Evolutionary conservation across 495 filamentous ascomycete genomes (phyloP), one percentile per base, ranked within the genome.

Genomic region (Articulospora tetracladia): DNA sequence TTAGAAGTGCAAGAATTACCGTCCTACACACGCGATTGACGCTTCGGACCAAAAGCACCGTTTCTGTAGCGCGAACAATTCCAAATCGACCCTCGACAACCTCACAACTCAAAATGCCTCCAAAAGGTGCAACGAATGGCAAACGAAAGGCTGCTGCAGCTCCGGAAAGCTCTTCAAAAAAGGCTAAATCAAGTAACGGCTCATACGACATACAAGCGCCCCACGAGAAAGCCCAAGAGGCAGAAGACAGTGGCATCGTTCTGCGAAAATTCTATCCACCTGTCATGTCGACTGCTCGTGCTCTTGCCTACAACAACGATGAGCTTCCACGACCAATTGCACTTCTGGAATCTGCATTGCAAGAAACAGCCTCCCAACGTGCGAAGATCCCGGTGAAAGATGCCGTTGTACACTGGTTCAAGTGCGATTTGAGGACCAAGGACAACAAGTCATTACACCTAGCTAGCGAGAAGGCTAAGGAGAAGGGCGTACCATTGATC

Each of bases 391-490:
- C 68, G 10, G 73, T 81, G 1, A 80, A 80, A 32, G 76, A 82
- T 26, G 85, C 86, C 0, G 90, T 97, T 0, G 83, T 97, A 6
- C 90, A 96, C 73, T 96, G 93, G 93, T 96, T 93, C 74, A 94
- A 95, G 70, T 84, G 83, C 57, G 92, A 96, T 70, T 72, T 97
- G 50, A 78, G 93, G 6, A 76, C 81, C 1, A 66, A 73, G 6
- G 93, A 97, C 66, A 97, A 97, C 65, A 86, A 85, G 19, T 85
- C 84, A 0, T 69, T 97, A 47, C 77, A 80, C 62, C 69, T 82
- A 60, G 93, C 92, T 2, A 85, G 79, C 44, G 75, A 86, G 61
- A 83, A 83, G 55, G 89, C 90, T 0, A 82, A 78, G 53, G 79
- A 83, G 26, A 73, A 84, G 17, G 77, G 80, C 0, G 77, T 91